Conservation (phyloP, 768 basidiomycete species). For the Russula compacta region DNA sequence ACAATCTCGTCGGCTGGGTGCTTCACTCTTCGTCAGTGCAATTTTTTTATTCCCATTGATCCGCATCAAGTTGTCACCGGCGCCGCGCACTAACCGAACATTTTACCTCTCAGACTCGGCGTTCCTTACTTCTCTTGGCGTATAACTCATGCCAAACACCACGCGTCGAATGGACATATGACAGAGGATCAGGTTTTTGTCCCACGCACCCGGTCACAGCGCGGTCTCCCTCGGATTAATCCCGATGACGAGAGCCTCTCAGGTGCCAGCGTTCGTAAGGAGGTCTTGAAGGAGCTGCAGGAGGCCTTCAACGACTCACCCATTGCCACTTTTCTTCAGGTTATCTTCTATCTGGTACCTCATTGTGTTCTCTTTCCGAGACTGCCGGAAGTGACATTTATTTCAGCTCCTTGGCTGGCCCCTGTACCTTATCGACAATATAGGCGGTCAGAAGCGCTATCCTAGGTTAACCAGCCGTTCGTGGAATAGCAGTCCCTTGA, state of each 20-base stretch:
- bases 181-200: conserved; percentile 95
- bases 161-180: conserved; percentile 89
- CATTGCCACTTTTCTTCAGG: conserved; percentile 48
- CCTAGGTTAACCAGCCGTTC: conserved; percentile 71
- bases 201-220: conserved; percentile 73
- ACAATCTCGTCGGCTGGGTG: conserved; percentile 88
- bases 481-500: conserved; percentile 22
- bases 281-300: conserved; percentile 62
- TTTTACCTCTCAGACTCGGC: conserved; percentile 49
- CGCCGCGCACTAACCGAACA: conserved; percentile 1
- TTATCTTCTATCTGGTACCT: conserved; percentile 50
- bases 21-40: conserved; percentile 74
- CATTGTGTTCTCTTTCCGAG: neutral
- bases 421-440: conserved; percentile 70
- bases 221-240: conserved; percentile 57
- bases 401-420: conserved; percentile 75
- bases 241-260: conserved; percentile 53
- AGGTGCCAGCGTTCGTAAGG: conserved; percentile 55
- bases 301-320: conserved; percentile 93
- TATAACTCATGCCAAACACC: conserved; percentile 90
- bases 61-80: neutral
- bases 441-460: conserved; percentile 79
- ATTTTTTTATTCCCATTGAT: neutral
- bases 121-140: conserved; percentile 98
- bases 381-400: neutral